A percentile compares a stretch with the other conserved stretches of the same genome.
Evolutionary conservation across 441 rosid species (phyloP).

Genomic region (Erysimum pusillum): DNA sequence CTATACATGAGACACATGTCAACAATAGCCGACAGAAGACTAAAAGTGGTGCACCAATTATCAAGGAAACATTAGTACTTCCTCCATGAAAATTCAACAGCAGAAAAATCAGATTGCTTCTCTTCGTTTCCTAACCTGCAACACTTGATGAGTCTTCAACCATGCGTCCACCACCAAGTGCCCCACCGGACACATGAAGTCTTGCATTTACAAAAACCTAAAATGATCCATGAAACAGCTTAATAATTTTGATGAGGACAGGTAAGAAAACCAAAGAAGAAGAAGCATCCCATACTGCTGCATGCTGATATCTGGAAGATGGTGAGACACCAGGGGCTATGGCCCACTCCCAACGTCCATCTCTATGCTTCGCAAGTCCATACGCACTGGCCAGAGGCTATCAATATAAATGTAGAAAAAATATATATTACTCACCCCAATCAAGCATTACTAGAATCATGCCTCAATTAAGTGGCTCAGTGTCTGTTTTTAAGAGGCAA

Average conservation of each 20-base stretch:
- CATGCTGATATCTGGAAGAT: slow-evolving; percentile 99
- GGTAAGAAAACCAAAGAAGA: slow-evolving; percentile 24
- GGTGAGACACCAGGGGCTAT: slow-evolving; percentile 99
- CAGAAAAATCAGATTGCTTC: slow-evolving; percentile 25
- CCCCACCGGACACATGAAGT: slow-evolving; percentile 99
- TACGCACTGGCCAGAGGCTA: slow-evolving; percentile 99
- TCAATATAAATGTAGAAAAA: slow-evolving; percentile 36
- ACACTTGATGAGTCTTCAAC: slow-evolving; percentile 99
- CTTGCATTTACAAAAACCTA: slow-evolving; percentile 99
- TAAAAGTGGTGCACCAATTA: slow-evolving; percentile 21
- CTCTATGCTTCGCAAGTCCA: slow-evolving; percentile 99
- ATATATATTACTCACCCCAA: neutral
- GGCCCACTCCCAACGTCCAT: slow-evolving; percentile 99
- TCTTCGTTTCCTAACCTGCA: slow-evolving; percentile 69
- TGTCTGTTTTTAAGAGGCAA: slow-evolving; percentile 15
- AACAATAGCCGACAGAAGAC: slow-evolving; percentile 26
- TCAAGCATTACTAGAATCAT: slow-evolving; percentile 13
- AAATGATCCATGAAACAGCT: slow-evolving; percentile 30
- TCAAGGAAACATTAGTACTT: slow-evolving; percentile 10
- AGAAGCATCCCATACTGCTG: slow-evolving; percentile 77
- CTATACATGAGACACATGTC: slow-evolving; percentile 17
- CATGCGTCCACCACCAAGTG: slow-evolving; percentile 99
- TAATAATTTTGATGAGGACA: slow-evolving; percentile 24
- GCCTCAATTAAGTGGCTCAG: slow-evolving; percentile 5
- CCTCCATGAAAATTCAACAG: slow-evolving; percentile 22